These are phyloP conservation scores for Bombardia bombarda DNA, from an alignment of 495 filamentous ascomycete species.

Conservation along the genomic window DNA sequence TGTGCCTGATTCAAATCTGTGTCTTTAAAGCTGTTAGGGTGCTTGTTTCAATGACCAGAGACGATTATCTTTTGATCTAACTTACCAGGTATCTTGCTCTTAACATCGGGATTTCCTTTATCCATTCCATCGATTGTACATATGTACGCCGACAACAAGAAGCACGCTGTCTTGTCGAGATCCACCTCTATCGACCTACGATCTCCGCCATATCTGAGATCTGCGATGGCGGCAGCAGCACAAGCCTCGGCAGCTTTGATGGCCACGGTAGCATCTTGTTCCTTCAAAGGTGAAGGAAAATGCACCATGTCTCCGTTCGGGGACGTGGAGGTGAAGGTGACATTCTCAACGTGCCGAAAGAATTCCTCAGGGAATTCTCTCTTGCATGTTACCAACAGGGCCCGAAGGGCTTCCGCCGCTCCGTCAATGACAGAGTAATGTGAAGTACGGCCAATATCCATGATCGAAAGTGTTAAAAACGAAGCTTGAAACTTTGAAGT, in stretches of 20 bases:
- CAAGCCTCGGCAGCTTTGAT: conserved; percentile 65
- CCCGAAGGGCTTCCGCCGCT: conserved; percentile 18
- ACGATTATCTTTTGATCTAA: conserved; percentile 4
- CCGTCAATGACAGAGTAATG: conserved; percentile 20
- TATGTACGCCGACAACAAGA: conserved; percentile 66
- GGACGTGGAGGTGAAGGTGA: conserved; percentile 23
- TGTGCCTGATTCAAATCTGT: conserved; percentile 65
- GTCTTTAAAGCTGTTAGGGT: conserved; percentile 35
- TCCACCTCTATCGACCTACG: conserved; percentile 38
- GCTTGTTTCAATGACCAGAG: conserved; percentile 7
- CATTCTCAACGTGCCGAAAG: conserved; percentile 13
- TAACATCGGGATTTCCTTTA: conserved; percentile 53
- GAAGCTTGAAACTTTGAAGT: too few relatives aligned
- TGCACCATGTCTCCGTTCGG: conserved; percentile 23
- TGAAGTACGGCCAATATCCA: neutral
- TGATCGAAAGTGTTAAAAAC: too few relatives aligned
- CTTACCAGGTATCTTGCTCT: conserved; percentile 55
- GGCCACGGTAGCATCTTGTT: conserved; percentile 59
- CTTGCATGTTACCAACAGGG: conserved; percentile 15
- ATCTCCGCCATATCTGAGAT: conserved; percentile 41
- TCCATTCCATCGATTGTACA: conserved; percentile 62
- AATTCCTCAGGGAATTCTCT: conserved; percentile 24
- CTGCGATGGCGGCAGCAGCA: conserved; percentile 54
- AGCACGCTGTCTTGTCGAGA: conserved; percentile 56
- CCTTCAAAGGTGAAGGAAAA: conserved; percentile 62